Percentiles rank a stretch among this genome's conserved stretches.
Conservation (phyloP, 106 monocot genomes). For the Dendrobium huoshanense region DNA sequence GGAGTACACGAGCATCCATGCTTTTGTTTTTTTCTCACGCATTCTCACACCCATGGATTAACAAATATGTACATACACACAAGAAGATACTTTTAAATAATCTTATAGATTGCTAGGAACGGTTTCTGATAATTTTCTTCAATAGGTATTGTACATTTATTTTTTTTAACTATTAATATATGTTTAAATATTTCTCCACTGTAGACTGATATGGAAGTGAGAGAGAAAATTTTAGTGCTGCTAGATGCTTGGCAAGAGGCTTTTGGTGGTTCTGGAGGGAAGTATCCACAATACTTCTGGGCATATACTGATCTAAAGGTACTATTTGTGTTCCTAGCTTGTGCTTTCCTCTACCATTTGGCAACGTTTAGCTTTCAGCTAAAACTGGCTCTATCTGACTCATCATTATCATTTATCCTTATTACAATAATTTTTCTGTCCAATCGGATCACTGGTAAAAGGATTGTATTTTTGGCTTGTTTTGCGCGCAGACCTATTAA, state of each 20-base stretch:
- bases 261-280: constrained; percentile 82
- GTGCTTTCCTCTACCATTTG: too few relatives aligned
- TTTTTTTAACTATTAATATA: background rate
- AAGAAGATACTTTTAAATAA: background rate
- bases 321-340: background rate
- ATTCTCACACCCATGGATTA: too few relatives aligned
- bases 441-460: too few relatives aligned
- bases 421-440: too few relatives aligned
- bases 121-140: background rate
- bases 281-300: constrained; percentile 80
- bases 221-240: constrained; percentile 76
- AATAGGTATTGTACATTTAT: background rate
- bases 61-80: too few relatives aligned
- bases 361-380: too few relatives aligned
- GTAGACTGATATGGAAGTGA: constrained; percentile 79
- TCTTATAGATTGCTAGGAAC: background rate
- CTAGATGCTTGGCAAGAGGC: constrained; percentile 94
- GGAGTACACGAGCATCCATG: too few relatives aligned
- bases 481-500: too few relatives aligned
- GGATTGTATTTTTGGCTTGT: too few relatives aligned
- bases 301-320: constrained; percentile 84
- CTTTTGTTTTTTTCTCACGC: too few relatives aligned
- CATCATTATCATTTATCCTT: too few relatives aligned
- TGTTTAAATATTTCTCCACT: background rate
- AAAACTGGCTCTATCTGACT: too few relatives aligned